These are phyloP conservation scores for Tetrapisispora phaffii DNA, from an alignment of 805 yeast species.

Conservation along the genomic window DNA sequence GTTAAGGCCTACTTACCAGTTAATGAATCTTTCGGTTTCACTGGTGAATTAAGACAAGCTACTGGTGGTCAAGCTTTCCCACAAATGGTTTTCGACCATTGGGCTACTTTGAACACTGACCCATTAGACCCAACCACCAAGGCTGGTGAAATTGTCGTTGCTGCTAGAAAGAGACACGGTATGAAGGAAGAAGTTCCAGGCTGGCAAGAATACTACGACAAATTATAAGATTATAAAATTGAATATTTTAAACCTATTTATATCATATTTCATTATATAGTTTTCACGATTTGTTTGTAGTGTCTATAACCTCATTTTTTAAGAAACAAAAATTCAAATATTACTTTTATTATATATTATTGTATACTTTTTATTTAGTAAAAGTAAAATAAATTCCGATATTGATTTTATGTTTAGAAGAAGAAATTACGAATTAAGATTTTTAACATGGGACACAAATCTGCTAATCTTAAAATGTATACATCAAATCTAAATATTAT, in stretches of 20 bases:
- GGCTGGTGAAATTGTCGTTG: conserved; percentile 53
- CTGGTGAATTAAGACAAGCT: conserved; percentile 97
- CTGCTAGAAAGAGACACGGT: conserved; percentile 89
- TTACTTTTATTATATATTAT: not conserved
- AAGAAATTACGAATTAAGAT: too few species aligned
- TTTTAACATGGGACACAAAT: too few species aligned
- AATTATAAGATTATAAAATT: conserved; percentile 42
- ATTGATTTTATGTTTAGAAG: not conserved
- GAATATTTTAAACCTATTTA: not conserved
- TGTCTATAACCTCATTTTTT: conserved; percentile 5
- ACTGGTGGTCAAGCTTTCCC: conserved; percentile 99
- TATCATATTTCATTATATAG: not conserved
- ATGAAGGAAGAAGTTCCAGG: conserved; percentile 94
- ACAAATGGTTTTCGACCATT: conserved; percentile 98
- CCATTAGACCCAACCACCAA: conserved; percentile 74
- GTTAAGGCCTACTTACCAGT: conserved; percentile 99
- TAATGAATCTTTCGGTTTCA: conserved; percentile 99
- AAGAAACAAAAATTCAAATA: conserved; percentile 1
- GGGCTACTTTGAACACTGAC: conserved; percentile 85
- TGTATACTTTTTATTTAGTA: not conserved
- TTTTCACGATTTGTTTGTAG: conserved; percentile 13
- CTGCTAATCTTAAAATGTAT: too few species aligned
- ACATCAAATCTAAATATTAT: conserved; percentile 11
- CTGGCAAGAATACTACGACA: conserved; percentile 96
- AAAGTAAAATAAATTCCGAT: too few species aligned